phyloP scores from a whole-genome alignment of 179 eudicot genomes.

The Beta macrorhiza region DNA sequence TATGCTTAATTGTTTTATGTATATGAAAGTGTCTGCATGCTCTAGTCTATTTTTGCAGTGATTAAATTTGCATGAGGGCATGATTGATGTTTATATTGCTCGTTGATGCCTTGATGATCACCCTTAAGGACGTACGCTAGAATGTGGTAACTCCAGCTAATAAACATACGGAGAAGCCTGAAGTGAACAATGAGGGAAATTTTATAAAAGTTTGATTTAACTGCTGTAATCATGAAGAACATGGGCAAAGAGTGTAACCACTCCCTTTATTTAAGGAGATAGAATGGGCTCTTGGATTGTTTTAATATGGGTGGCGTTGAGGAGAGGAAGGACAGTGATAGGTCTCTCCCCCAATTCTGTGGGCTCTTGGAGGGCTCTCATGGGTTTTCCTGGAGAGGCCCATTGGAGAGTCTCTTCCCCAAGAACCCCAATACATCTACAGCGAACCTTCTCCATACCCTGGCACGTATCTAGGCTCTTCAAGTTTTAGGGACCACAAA shows the following conservation, averaged over 20 bases:
- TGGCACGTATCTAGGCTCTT: background rate
- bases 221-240: background rate
- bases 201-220: background rate
- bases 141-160: background rate
- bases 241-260: background rate
- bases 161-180: background rate
- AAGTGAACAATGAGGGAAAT: background rate
- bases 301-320: background rate
- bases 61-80: background rate
- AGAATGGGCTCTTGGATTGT: background rate
- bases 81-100: background rate
- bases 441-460: background rate
- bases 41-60: constrained; percentile 2
- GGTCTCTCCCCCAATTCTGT: background rate
- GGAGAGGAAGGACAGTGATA: background rate
- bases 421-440: background rate
- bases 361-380: too few relatives aligned
- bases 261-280: background rate
- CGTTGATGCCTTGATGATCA: background rate
- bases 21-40: background rate
- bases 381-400: background rate
- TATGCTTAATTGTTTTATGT: background rate
- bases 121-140: background rate
- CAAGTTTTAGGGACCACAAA: background rate
- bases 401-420: background rate